These are phyloP conservation scores for Tetracentron sinense DNA, from an alignment of 164 flowering plant species.

Conservation along the genomic window DNA sequence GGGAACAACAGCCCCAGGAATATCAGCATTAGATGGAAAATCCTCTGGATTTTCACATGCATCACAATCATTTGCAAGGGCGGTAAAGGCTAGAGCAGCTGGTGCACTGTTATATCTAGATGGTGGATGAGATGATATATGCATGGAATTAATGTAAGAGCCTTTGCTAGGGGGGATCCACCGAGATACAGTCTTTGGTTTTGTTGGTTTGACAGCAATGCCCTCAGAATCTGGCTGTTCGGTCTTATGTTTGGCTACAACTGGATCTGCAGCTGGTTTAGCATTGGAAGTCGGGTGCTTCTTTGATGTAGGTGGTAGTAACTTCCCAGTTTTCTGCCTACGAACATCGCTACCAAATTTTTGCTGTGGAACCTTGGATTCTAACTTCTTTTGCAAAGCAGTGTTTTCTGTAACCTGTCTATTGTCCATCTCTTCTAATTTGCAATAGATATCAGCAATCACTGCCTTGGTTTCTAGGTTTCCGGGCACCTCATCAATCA, in stretches of 20 bases:
- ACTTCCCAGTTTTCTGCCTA: slow-evolving; percentile 21
- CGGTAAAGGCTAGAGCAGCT: slow-evolving; percentile 36
- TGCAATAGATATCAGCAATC: too few species aligned
- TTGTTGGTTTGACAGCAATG: slow-evolving; percentile 32
- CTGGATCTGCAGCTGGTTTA: slow-evolving; percentile 37
- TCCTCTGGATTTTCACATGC: slow-evolving; percentile 24
- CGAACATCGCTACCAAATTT: slow-evolving; percentile 15
- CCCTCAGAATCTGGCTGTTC: slow-evolving; percentile 44
- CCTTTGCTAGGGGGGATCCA: slow-evolving; percentile 70
- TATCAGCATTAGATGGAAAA: too few species aligned
- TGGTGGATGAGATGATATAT: slow-evolving; percentile 56
- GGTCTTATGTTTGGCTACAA: slow-evolving; percentile 31
- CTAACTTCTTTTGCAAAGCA: slow-evolving; percentile 20
- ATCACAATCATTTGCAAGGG: slow-evolving; percentile 36
- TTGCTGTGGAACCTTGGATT: slow-evolving; percentile 21
- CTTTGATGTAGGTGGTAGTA: slow-evolving; percentile 20
- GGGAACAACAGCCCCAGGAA: too few species aligned
- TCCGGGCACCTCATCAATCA: slow-evolving; percentile 22
- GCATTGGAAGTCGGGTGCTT: slow-evolving; percentile 6
- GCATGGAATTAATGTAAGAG: slow-evolving; percentile 48
- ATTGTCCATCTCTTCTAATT: slow-evolving; percentile 27
- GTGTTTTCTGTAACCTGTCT: slow-evolving; percentile 24
- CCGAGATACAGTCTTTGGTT: slow-evolving; percentile 51
- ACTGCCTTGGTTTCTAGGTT: too few species aligned
- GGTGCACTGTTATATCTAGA: slow-evolving; percentile 76